Evolutionary conservation across 306 rosid species (phyloP), one percentile per base, ranked within the genome.

Genomic region (Ochetophila trinervis): DNA sequence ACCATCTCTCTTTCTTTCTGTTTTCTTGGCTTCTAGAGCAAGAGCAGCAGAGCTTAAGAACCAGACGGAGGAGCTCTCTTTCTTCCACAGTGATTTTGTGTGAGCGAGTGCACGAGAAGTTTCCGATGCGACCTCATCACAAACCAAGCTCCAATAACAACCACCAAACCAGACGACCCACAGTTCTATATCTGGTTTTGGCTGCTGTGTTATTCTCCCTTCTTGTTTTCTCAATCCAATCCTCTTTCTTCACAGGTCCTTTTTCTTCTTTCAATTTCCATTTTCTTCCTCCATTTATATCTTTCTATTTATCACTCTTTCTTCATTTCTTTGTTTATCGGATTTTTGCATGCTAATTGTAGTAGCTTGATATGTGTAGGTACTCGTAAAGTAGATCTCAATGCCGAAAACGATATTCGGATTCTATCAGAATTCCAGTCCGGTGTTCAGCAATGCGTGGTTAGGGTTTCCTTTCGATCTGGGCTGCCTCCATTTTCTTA

Each of bases 381-480:
- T 23, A 63, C 78, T 65, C 53, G 62, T 57, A 75, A 78, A 56
- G 51, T 71, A 57, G 86, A 87, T 87, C 94, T 69, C 52, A 45
- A 72, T 48, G 60, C 71, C 4, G 34, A 69, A 24, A 81, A 75
- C 49, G 54, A 82, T 27, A 64, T 84, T 72, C 84, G 74, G 48
- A 22, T 59, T 21, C 69, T 93, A 60, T 79, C 84, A 10, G 78
- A 79, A 9, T 93, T 93, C 56, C 97, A 86, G 74, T 84, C 97
- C 67, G 72, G 59, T 36, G 81, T 93, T 57, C 84, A 86, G 79
- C 99, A 89, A 74, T 93, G 99, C 80, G 97, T 90, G 88, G 99
- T 93, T 62, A 60, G 84, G 63, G 13, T 47, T 45, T 17, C 49
- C 44, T 53, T 35, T 5, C 16, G 65, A 49, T 62, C 61, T 65